Evolutionary conservation across 1,284 basidiomycete genomes (phyloP), one percentile per base, ranked within the genome.

Genomic region (Kalmanozyma brasiliensis): DNA sequence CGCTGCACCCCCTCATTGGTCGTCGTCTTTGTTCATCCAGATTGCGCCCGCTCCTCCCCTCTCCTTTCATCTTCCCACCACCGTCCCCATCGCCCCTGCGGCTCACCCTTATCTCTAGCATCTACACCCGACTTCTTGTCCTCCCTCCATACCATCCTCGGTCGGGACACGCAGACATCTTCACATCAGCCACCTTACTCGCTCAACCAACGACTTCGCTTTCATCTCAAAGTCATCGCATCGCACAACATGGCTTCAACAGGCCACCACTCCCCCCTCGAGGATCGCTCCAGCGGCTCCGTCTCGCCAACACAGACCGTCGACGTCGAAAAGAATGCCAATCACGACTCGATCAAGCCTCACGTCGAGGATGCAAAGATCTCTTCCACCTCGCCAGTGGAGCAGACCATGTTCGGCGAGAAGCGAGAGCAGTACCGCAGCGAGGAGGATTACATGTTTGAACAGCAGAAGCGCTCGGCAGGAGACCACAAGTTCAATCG

Each of bases 401-500:
- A 38, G 45, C 63, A 71, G 52, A 71, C 55, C 55, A 56, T 67
- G 35, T 71, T 71, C 14, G 68, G 68, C 40, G 68, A 71, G 56
- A 71, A 71, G 52, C 56, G 55, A 30, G 68, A 71, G 32, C 68
- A 71, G 49, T 60, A 67, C 42, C 58, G 63, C 36, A 71, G 63
- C 59, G 68, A 71, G 32, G 68, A 71, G 52, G 68, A 71, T 23
- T 71, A 71, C 59, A 71, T 71, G 68, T 71, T 52, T 37, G 68
- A 71, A 32, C 53, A 62, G 48, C 63, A 71, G 20, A 71, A 71
- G 56, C 44, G 40, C 10, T 67, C 59, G 10, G 59, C 63, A 30
- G 69, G 69, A 19, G 64, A 72, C 30, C 59, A 67, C 66, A 75
- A 71, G 49, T 76, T 76, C 48, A 67, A 73, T 43, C 64, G 63